These are phyloP conservation scores for Triticum aestivum DNA, from an alignment of 176 grass and related monocot species.

Conservation along the genomic window DNA sequence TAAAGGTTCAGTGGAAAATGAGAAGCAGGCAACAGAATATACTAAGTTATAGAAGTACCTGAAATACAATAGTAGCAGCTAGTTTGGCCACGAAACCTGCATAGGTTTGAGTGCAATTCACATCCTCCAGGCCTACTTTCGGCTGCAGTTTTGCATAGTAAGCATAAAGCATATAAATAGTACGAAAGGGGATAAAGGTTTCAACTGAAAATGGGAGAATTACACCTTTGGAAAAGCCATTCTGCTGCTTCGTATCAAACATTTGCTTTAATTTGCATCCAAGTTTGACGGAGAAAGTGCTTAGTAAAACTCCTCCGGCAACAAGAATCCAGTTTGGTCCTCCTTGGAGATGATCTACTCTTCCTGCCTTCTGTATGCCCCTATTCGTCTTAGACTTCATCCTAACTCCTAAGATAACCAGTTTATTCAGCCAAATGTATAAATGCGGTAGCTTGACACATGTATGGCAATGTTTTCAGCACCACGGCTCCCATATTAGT, in stretches of 20 bases:
- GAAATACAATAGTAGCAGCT: slow-evolving; percentile 64
- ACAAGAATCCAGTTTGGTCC: slow-evolving; percentile 93
- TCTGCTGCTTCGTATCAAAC: slow-evolving; percentile 61
- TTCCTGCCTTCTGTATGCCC: slow-evolving; percentile 57
- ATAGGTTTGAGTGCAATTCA: slow-evolving; percentile 59
- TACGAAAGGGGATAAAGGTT: not conserved
- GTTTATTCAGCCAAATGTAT: slow-evolving; percentile 34
- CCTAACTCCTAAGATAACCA: slow-evolving; percentile 37
- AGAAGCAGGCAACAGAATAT: slow-evolving; percentile 6
- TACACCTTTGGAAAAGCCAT: slow-evolving; percentile 61
- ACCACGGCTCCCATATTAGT: not conserved
- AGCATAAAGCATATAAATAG: not conserved
- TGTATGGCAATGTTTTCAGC: slow-evolving; percentile 14
- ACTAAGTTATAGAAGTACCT: slow-evolving; percentile 42
- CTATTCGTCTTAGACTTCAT: slow-evolving; percentile 71
- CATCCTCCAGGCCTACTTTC: slow-evolving; percentile 54
- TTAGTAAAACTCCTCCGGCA: slow-evolving; percentile 74
- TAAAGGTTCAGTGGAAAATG: not conserved
- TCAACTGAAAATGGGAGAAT: slow-evolving; percentile 10
- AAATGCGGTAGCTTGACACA: slow-evolving; percentile 27
- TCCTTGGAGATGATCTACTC: slow-evolving; percentile 53
- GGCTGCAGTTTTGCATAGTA: slow-evolving; percentile 42
- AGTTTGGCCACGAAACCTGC: slow-evolving; percentile 56
- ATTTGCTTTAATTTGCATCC: slow-evolving; percentile 84
- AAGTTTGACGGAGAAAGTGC: slow-evolving; percentile 73